These are phyloP conservation scores for Letharia lupina DNA, from an alignment of 495 filamentous ascomycete species.

Conservation along the genomic window DNA sequence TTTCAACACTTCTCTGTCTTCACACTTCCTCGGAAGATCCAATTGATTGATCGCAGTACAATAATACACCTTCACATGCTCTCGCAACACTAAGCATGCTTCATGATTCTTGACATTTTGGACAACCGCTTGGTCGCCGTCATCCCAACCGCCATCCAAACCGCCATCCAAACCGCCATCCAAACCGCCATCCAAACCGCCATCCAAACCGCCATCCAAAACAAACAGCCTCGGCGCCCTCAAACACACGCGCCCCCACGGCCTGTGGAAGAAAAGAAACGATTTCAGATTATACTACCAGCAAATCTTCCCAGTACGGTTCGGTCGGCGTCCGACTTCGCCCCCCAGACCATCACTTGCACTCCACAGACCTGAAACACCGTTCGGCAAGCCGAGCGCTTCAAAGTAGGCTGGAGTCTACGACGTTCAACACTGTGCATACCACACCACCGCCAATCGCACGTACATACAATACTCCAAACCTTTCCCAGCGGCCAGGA, in stretches of 20 bases:
- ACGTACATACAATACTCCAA: not conserved
- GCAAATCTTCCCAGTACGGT: not conserved
- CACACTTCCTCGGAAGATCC: not conserved
- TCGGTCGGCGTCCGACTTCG: not conserved
- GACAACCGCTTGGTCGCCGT: not conserved
- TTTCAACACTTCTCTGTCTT: not conserved
- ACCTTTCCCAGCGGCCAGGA: constrained; percentile 11
- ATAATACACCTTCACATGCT: not conserved
- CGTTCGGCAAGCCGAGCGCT: constrained; percentile 3
- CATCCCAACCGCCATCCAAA: not conserved
- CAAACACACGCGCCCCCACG: not conserved
- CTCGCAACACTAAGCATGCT: not conserved
- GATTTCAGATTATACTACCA: not conserved
- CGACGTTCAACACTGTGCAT: not conserved
- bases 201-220: not conserved
- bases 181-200: not conserved
- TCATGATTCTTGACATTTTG: not conserved
- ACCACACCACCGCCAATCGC: not conserved
- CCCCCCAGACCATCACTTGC: not conserved
- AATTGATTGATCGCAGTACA: constrained; percentile 5
- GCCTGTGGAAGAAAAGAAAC: not conserved
- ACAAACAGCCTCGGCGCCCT: not conserved
- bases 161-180: no score
- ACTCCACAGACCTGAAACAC: not conserved
- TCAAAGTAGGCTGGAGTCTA: not conserved